Evolutionary conservation across 257 asterid species (phyloP).

Genomic region (Jacaranda copaia): DNA sequence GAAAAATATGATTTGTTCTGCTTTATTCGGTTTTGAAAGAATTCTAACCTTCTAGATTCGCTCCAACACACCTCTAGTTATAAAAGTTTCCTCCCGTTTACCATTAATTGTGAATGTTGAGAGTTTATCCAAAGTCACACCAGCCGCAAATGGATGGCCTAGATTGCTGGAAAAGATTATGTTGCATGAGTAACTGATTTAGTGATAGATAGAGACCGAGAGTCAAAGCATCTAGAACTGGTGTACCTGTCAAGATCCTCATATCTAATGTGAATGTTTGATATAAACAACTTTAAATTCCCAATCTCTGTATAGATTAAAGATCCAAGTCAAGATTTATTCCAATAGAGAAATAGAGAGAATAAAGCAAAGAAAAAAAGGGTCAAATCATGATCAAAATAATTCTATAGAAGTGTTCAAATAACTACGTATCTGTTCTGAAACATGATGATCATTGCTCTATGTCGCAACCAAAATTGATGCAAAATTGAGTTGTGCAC

Average conservation of each 20-base stretch:
- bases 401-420: slow-evolving; percentile 15
- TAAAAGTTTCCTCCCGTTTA: slow-evolving; percentile 81
- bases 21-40: slow-evolving; percentile 29
- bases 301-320: slow-evolving; percentile 94
- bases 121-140: slow-evolving; percentile 85
- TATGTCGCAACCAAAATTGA: slow-evolving; percentile 20
- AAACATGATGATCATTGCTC: slow-evolving; percentile 26
- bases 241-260: slow-evolving; percentile 95
- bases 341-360: slow-evolving; percentile 52
- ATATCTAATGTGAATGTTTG: slow-evolving; percentile 94
- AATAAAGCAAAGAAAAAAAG: slow-evolving; percentile 37
- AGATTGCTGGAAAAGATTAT: slow-evolving; percentile 65
- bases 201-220: slow-evolving; percentile 2
- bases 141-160: slow-evolving; percentile 96
- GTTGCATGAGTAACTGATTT: slow-evolving; percentile 31
- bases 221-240: slow-evolving; percentile 30
- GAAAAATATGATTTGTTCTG: background rate
- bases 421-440: slow-evolving; percentile 10
- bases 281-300: slow-evolving; percentile 93
- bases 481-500: background rate
- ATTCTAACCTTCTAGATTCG: slow-evolving; percentile 79
- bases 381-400: slow-evolving; percentile 41
- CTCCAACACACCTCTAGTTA: slow-evolving; percentile 89
- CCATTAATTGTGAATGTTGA: slow-evolving; percentile 93
- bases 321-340: slow-evolving; percentile 96